phyloP scores from a whole-genome alignment of 1,139 yeast genomes.

The Tardiomyces digboiensis region DNA sequence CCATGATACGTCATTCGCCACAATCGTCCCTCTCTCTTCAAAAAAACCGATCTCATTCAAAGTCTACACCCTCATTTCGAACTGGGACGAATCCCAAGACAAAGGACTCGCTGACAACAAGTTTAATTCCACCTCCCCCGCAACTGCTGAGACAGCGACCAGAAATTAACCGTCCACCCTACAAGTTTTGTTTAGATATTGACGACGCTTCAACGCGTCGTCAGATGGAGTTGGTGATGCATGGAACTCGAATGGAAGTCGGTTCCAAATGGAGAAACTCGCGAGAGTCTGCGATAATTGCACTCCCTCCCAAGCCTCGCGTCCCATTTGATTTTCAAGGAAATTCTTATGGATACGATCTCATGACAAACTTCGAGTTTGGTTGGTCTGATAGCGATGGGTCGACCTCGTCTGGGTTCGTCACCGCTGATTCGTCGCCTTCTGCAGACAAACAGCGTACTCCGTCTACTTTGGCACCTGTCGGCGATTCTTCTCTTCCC shows the following conservation, averaged over 20 bases:
- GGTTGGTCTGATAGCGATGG: slow-evolving; percentile 1
- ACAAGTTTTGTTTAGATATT: slow-evolving; percentile 17
- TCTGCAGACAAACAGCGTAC: not conserved
- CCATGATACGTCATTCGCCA: not conserved
- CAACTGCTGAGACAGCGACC: slow-evolving; percentile 20
- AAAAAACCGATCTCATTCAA: not conserved
- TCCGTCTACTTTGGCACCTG: slow-evolving; percentile 1
- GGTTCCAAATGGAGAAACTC: too few relatives aligned
- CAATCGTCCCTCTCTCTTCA: not conserved
- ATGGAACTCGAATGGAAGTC: not conserved
- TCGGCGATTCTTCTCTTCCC: not conserved
- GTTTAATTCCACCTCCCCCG: slow-evolving; percentile 22
- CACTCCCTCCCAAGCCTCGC: not conserved
- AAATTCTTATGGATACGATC: slow-evolving; percentile 29
- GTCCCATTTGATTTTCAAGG: not conserved
- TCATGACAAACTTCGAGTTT: slow-evolving; percentile 10
- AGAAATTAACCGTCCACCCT: slow-evolving; percentile 17
- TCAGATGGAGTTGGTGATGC: not conserved
- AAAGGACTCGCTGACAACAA: not conserved
- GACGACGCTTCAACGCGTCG: not conserved
- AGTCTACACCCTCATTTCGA: too few relatives aligned
- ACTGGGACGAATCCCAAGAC: not conserved
- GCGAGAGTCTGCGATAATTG: too few relatives aligned
- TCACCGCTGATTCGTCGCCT: not conserved
- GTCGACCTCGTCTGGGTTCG: slow-evolving; percentile 3